Base-by-base conservation (phyloP, 2,329 filamentous ascomycete genomes). In the Pestalotiopsis sp. region DNA sequence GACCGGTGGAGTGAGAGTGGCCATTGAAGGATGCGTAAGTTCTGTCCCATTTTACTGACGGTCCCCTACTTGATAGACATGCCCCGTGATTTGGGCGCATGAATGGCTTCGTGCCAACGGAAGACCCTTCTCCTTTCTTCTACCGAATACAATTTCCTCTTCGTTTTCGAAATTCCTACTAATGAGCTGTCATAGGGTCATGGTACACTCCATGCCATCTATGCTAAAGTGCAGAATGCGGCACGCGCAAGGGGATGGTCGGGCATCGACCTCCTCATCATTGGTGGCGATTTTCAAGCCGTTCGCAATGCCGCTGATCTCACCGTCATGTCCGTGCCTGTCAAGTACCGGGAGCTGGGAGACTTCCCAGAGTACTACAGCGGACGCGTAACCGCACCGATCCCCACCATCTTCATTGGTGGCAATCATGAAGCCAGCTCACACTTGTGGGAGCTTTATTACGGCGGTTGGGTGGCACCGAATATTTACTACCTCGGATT, bases 401-500 rank as follows among this genome's bases (percentile, higher is more conserved):
- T 94, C 77, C 86, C 97, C 60, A 99, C 96, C 17, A 84, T 98
- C 59, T 98, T 98, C 81, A 91, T 97, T 65, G 95, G 91, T 58
- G 96, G 96, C 2, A 99, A 99, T 78, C 96, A 99, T 76, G 96
- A 99, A 82, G 95, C 96, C 0, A 93, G 93, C 75, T 94, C 93
- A 65, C 90, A 98, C 80, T 84, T 97, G 4, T 96, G 91, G 85
- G 96, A 99, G 81, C 87, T 99, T 0, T 97, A 93, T 83, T 97
- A 98, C 78, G 96, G 96, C 65, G 96, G 96, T 65, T 99, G 96
- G 96, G 96, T 94, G 5, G 95, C 95, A 7, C 94, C 94, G 9
- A 97, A 96, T 73, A 98, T 99, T 72, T 99, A 98, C 84, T 99
- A 98, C 81, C 87, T 98, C 79, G 96, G 96, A 63, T 93, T 94